A percentile compares a stretch with the other conserved stretches of the same genome.
Conservation (phyloP, 1,284 basidiomycete genomes). For the Fomitopsis betulina region DNA sequence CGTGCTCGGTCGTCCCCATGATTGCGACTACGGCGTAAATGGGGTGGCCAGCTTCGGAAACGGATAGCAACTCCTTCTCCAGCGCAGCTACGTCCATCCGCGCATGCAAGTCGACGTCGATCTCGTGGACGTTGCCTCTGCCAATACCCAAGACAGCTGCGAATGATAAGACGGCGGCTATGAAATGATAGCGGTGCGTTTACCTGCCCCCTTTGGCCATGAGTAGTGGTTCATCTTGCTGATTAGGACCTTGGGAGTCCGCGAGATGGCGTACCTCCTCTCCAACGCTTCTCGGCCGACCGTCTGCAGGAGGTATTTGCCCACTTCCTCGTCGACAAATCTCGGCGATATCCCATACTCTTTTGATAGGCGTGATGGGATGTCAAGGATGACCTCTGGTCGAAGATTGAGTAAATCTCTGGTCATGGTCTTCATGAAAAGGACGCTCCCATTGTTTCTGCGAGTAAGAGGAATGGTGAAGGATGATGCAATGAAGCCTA, state of each 20-base stretch:
- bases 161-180: not conserved
- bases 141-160: conserved; percentile 41
- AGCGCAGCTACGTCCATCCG: conserved; percentile 32
- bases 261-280: conserved; percentile 22
- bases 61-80: conserved; percentile 24
- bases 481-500: conserved; percentile 25
- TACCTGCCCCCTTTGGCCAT: conserved; percentile 45
- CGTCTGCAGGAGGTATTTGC: conserved; percentile 32
- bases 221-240: conserved; percentile 39
- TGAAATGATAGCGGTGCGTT: conserved; percentile 2
- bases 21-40: conserved; percentile 41
- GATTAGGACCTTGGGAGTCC: conserved; percentile 25
- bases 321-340: conserved; percentile 22
- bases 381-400: conserved; percentile 21
- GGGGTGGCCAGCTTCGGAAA: conserved; percentile 20
- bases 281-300: conserved; percentile 32
- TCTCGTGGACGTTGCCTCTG: conserved; percentile 31
- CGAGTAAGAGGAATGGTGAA: conserved; percentile 22
- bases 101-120: conserved; percentile 34
- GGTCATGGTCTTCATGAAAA: conserved; percentile 21
- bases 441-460: conserved; percentile 10
- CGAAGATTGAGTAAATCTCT: conserved; percentile 34
- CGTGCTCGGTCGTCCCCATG: conserved; percentile 43
- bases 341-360: conserved; percentile 26
- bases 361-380: conserved; percentile 23